Evolutionary conservation across 352 stramenopile species (phyloP), one percentile per base, ranked within the genome.

Genomic region (Phytophthora idaei): DNA sequence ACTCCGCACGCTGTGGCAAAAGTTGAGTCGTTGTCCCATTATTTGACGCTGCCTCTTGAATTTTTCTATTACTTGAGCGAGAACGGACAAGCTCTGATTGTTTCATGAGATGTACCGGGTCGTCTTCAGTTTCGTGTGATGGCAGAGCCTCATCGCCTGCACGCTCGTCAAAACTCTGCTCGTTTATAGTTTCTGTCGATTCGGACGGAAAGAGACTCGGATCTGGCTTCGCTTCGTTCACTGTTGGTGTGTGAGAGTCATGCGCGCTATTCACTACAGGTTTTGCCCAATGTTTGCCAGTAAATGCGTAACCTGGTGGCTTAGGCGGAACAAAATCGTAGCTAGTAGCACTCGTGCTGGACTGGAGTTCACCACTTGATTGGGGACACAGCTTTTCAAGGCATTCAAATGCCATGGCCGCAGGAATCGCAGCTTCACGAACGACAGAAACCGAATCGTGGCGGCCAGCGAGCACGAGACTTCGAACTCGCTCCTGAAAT

Each of bases 371-470:
- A 36, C 17, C 44, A 48, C 8, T 5, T 47, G 37, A 1, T 39
- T 45, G 55, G 21, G 77, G 63, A 73, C n/a, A 81, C 17, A 72
- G 37, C 28, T 81, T 82, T 5, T 75, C 68, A 4, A 87, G 41
- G 32, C 56, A 71, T 42, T 84, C 72, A 61, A 88, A 85, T 10
- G 73, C 59, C 15, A 76, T 64, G 14, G 54, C 67, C 5, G 78
- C 70, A 14, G 64, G 64, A n/a, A 78, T 75, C 0, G 80, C 76
- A 28, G 77, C 82, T 48, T 89, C 78, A 4, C 83, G 74, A 50
- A 91, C 80, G 10, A 73, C 64, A 7, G 78, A 90, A 1, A 84
- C 71, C 4, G 80, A 71, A 58, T 89, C 80, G 14, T 87, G 82
- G 5, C 82, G 78, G 1, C 67, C 76, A 17, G 78, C 68, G 15